Evolutionary conservation across 164 flowering plant genomes (phyloP), one percentile per base, ranked within the genome.

Genomic region (Santalum album): DNA sequence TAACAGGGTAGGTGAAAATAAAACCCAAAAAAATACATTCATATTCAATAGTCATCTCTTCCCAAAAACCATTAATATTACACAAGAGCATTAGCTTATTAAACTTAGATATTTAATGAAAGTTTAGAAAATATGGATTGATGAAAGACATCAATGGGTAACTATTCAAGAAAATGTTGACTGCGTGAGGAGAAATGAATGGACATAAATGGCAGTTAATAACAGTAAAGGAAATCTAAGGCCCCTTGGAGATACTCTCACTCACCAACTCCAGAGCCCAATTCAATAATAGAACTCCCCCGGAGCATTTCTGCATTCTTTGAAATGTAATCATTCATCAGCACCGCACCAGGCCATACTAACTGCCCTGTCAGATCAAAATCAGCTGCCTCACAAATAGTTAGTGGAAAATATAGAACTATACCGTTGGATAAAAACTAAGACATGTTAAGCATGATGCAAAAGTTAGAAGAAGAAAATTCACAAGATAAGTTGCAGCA

Each of bases 321-420:
- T 16, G 88, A 80, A 20, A 90, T 76, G 60, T 73, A 87, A 58
- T 82, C 72, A 69, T 83, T 85, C 78, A 90, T 38, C 38, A 90
- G 69, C 71, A 75, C 67, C 12, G 96, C 95, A 39, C 96, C 96
- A 56, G 96, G 98, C 96, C 96, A 92, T 9, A 92, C 94, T 72
- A 92, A 65, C 63, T 92, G 96, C 52, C 96, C 98, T 6, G 98
- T 92, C 57, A 92, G 74, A 75, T 92, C 96, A 80, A 81, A 92
- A 72, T 92, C 98, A 72, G 98, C 98, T 88, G 92, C 48, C 38
- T 22, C 51, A 64, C 25, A 54, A 52, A 56, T 35, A 35, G 69
- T 70, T 55, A 67, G 77, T 52, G n/a, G n/a, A n/a, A n/a, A 49
- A 47, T 4, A 40, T 17, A 7, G 12, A 22, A 17, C 12, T 40